phyloP scores from a whole-genome alignment of 768 basidiomycete species.

The Tylopilus balloui region DNA sequence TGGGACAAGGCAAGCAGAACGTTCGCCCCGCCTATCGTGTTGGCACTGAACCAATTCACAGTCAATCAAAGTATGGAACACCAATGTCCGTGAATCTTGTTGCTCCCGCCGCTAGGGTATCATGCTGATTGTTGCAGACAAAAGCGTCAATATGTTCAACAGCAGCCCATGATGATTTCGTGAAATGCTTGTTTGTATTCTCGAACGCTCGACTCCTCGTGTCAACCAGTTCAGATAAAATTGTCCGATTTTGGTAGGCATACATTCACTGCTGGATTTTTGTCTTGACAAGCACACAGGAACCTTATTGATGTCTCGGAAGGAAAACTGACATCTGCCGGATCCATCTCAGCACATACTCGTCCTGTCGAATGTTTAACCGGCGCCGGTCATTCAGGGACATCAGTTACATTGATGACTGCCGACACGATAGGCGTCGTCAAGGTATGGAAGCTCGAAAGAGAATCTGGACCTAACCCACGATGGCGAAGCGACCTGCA shows the following conservation, averaged over 20 bases:
- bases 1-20: slow-evolving; percentile 74
- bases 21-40: neutral
- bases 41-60: slow-evolving; percentile 31
- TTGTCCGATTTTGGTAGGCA: slow-evolving; percentile 78
- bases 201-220: slow-evolving; percentile 63
- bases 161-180: slow-evolving; percentile 81
- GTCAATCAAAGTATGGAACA: slow-evolving; percentile 88
- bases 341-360: slow-evolving; percentile 78
- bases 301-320: slow-evolving; percentile 50
- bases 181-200: slow-evolving; percentile 78
- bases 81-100: slow-evolving; percentile 43
- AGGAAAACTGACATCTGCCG: slow-evolving; percentile 44
- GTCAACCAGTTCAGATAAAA: slow-evolving; percentile 89
- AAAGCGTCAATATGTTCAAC: slow-evolving; percentile 67
- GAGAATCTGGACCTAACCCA: slow-evolving; percentile 35
- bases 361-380: slow-evolving; percentile 82
- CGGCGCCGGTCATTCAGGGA: slow-evolving; percentile 45
- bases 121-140: slow-evolving; percentile 43
- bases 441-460: slow-evolving; percentile 68
- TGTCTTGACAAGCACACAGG: slow-evolving; percentile 38
- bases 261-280: neutral
- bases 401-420: slow-evolving; percentile 59
- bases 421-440: slow-evolving; percentile 92
- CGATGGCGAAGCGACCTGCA: slow-evolving; percentile 50
- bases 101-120: neutral